A percentile compares a stretch with the other conserved stretches of the same genome.
Evolutionary conservation across 495 filamentous ascomycete species (phyloP).

Genomic region (Penicillium goetzii): DNA sequence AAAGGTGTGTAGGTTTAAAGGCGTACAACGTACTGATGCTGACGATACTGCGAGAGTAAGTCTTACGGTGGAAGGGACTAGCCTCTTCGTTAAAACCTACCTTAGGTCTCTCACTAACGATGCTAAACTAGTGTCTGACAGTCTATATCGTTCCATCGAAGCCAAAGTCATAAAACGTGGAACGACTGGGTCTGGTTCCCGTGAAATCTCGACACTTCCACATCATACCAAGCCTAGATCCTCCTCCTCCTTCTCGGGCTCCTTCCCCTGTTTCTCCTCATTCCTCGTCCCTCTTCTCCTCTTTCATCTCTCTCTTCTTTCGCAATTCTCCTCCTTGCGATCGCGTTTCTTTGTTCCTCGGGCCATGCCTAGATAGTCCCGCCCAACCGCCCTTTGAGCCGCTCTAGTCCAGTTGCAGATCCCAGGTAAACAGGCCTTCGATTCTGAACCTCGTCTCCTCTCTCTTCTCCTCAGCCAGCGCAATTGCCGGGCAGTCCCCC

Average conservation of each 20-base stretch:
- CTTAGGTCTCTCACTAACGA: background rate
- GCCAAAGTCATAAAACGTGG: constrained; percentile 2
- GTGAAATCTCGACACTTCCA: constrained; percentile 7
- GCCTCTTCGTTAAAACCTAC: background rate
- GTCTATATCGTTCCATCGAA: background rate
- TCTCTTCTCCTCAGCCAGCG: background rate
- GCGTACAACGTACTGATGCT: background rate
- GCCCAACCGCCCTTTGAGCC: constrained; percentile 11
- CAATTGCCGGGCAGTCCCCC: constrained; percentile 4
- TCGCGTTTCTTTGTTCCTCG: constrained; percentile 7
- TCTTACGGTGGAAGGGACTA: background rate
- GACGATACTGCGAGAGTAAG: background rate
- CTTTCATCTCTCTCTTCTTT: constrained; percentile 7
- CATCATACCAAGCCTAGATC: constrained; percentile 15
- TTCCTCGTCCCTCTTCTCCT: background rate
- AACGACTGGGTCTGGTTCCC: constrained; percentile 16
- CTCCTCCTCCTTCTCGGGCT: background rate
- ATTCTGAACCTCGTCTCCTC: background rate
- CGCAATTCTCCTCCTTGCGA: background rate
- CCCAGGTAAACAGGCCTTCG: background rate
- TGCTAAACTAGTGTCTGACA: background rate
- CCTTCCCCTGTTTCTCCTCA: background rate
- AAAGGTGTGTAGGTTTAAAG: too few species aligned
- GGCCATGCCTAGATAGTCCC: constrained; percentile 10
- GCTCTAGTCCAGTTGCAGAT: constrained; percentile 28